These are phyloP conservation scores for Trifolium fragiferum DNA, from an alignment of 306 rosid genomes.

Conservation along the genomic window DNA sequence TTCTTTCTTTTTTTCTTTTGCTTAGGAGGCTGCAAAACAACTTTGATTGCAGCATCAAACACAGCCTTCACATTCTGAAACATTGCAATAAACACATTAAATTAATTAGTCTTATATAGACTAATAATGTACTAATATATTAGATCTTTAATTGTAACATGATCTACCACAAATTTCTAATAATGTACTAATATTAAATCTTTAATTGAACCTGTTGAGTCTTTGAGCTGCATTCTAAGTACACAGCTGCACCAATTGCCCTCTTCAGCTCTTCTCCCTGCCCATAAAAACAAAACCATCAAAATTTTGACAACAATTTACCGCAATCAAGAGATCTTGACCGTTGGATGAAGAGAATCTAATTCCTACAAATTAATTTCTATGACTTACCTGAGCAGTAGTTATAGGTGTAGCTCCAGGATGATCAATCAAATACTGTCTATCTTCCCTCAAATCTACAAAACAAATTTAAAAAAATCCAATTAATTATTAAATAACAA, in stretches of 20 bases:
- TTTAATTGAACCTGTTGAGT: slow-evolving; percentile 74
- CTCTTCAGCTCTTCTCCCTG: slow-evolving; percentile 97
- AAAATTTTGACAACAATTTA: background rate
- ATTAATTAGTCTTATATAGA: slow-evolving; percentile 25
- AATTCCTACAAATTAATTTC: background rate
- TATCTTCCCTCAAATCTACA: slow-evolving; percentile 69
- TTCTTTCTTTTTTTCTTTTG: slow-evolving; percentile 56
- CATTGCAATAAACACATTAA: slow-evolving; percentile 22
- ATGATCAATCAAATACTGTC: slow-evolving; percentile 65
- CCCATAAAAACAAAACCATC: slow-evolving; percentile 30
- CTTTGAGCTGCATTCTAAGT: slow-evolving; percentile 95
- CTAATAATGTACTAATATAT: background rate
- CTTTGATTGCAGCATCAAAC: slow-evolving; percentile 58
- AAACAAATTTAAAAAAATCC: slow-evolving; percentile 19
- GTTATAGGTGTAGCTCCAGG: slow-evolving; percentile 65
- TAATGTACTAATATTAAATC: background rate
- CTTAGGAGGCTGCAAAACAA: slow-evolving; percentile 61
- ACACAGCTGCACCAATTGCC: slow-evolving; percentile 87
- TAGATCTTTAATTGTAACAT: background rate
- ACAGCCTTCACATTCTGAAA: slow-evolving; percentile 58
- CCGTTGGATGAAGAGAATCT: background rate
- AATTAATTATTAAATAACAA: slow-evolving; percentile 12
- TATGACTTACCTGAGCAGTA: slow-evolving; percentile 56
- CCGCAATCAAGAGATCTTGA: background rate
- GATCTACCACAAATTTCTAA: background rate